A percentile compares a stretch with the other conserved stretches of the same genome.
Evolutionary conservation across 2,329 filamentous ascomycete species (phyloP).

Genomic region (Ceratocystis alfenasii): DNA sequence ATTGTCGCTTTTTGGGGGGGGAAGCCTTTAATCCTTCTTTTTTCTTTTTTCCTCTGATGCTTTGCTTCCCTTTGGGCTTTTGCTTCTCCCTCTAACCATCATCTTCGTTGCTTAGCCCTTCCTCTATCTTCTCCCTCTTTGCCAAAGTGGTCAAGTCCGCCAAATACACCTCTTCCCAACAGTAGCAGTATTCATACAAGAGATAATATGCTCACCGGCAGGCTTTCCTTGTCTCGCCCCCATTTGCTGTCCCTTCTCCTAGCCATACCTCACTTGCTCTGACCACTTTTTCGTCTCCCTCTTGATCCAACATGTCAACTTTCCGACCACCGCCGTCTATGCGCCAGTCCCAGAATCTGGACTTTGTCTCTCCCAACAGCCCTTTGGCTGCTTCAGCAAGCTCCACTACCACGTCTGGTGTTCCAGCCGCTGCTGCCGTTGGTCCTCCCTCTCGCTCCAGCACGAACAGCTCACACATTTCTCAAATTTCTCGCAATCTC

Average conservation of each 20-base stretch:
- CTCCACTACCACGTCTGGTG: slow-evolving; percentile 11
- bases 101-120: background rate
- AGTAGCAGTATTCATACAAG: background rate
- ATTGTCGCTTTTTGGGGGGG: background rate
- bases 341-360: slow-evolving; percentile 30
- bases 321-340: slow-evolving; percentile 25
- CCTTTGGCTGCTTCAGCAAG: slow-evolving; percentile 31
- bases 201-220: slow-evolving; percentile 10
- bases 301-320: slow-evolving; percentile 32
- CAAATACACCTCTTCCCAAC: background rate
- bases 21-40: background rate
- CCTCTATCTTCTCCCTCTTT: background rate
- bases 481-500: slow-evolving; percentile 43
- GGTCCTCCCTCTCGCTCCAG: slow-evolving; percentile 15
- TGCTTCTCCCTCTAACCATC: background rate
- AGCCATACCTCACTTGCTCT: background rate
- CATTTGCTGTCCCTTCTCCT: background rate
- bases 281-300: background rate
- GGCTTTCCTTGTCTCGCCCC: slow-evolving; percentile 3
- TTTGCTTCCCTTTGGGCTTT: slow-evolving; percentile 1
- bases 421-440: slow-evolving; percentile 4
- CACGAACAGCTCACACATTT: slow-evolving; percentile 9
- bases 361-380: slow-evolving; percentile 24
- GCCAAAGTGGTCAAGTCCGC: background rate
- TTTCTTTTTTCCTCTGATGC: background rate